Conservation (phyloP, 2,329 filamentous ascomycete genomes). For the Ceratocystis ficicola region DNA sequence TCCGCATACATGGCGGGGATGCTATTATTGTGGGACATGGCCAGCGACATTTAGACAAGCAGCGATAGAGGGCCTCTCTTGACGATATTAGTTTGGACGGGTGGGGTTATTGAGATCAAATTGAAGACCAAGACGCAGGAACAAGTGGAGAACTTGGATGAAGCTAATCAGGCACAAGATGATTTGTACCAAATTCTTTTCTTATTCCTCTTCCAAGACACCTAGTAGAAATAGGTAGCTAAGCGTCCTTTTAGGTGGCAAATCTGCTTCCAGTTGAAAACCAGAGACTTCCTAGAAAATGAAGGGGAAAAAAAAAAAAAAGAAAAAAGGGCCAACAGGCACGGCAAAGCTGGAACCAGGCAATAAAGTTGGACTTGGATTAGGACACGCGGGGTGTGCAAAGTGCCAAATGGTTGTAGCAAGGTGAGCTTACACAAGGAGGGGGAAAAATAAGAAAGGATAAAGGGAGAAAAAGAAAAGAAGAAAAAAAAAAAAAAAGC, state of each 20-base stretch:
- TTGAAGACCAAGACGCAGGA: slow-evolving; percentile 9
- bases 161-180: slow-evolving; percentile 8
- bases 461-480: slow-evolving; percentile 4
- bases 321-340: slow-evolving; percentile 15
- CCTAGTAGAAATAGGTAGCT: slow-evolving; percentile 20
- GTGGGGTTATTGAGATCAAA: slow-evolving; percentile 13
- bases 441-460: slow-evolving; percentile 6
- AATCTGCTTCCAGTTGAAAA: neutral
- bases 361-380: slow-evolving; percentile 16
- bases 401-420: slow-evolving; percentile 5
- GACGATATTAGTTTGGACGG: slow-evolving; percentile 1
- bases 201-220: slow-evolving; percentile 26
- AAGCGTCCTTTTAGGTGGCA: slow-evolving; percentile 1
- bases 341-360: slow-evolving; percentile 5
- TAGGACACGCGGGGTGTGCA: slow-evolving; percentile 18
- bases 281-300: neutral
- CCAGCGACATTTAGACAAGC: slow-evolving; percentile 26
- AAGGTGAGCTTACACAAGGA: slow-evolving; percentile 13
- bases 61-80: slow-evolving; percentile 21
- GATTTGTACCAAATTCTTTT: slow-evolving; percentile 4
- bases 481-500: slow-evolving; percentile 13
- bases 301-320: neutral
- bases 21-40: slow-evolving; percentile 18
- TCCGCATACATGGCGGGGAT: slow-evolving; percentile 13
- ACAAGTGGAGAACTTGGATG: slow-evolving; percentile 7